Percentiles rank a stretch among this genome's conserved stretches.
phyloP scores from a whole-genome alignment of 371 early-diverging fungal species.

The Actinomortierella wolfii region DNA sequence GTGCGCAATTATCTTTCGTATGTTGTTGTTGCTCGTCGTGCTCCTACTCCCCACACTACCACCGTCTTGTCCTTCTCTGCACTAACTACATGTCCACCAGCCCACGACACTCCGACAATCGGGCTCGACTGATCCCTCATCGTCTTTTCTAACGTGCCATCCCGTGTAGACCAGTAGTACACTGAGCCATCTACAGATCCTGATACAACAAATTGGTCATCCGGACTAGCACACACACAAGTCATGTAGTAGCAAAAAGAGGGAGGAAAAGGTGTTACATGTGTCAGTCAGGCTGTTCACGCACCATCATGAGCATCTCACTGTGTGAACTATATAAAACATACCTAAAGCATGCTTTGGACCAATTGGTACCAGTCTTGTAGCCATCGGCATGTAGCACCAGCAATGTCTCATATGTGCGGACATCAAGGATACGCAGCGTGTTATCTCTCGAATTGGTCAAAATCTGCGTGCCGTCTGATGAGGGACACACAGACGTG shows the following conservation, averaged over 20 bases:
- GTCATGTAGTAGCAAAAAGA: too few relatives aligned
- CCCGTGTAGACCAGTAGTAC: conserved; percentile 50
- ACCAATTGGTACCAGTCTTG: conserved; percentile 86
- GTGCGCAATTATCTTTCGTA: conserved; percentile 25
- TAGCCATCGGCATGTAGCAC: conserved; percentile 77
- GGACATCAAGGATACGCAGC: conserved; percentile 79
- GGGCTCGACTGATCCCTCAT: conserved; percentile 52
- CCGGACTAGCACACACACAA: conserved; percentile 65
- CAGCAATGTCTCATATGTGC: conserved; percentile 75
- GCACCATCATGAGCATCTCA: too few relatives aligned
- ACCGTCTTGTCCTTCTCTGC: conserved; percentile 76
- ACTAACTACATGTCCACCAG: conserved; percentile 64
- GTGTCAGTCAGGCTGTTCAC: too few relatives aligned
- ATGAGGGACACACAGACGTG: conserved; percentile 78
- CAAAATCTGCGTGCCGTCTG: conserved; percentile 77
- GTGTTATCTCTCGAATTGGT: conserved; percentile 95
- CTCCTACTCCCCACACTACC: conserved; percentile 62
- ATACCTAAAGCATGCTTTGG: conserved; percentile 82
- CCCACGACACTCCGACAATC: conserved; percentile 72
- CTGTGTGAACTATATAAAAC: background rate
- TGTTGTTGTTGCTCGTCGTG: conserved; percentile 31
- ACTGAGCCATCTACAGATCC: conserved; percentile 64
- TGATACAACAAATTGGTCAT: conserved; percentile 82
- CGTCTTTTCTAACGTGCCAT: conserved; percentile 50
- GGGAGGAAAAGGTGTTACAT: too few relatives aligned